Evolutionary conservation across 176 grass and related monocot genomes (phyloP), one percentile per base, ranked within the genome.

Genomic region (Juncus effusus): DNA sequence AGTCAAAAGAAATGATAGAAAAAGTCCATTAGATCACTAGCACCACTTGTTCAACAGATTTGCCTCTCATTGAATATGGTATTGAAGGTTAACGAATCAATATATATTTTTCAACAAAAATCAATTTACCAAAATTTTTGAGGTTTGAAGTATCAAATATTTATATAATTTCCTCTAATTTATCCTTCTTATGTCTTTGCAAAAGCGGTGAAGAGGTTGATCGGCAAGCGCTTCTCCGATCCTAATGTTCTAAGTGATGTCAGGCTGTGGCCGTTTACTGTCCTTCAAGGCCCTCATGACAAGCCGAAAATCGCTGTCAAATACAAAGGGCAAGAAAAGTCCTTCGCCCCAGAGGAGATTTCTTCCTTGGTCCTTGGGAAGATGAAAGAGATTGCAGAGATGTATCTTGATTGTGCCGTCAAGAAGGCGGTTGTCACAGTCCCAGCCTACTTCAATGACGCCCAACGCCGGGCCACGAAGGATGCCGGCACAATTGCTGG

Each of bases 291-390:
- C 37, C 5, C 45, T 38, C 54, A 54, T 42, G 73, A 58, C 71
- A 77, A 64, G 2, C 64, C 65, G 36, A 64, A 76, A 9, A 51
- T 77, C 15, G 19, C 19, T 2, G 62, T 42, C 28, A 42, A 2
- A 13, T 71, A 76, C 79, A 71, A 82, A 59, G n/a, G 50, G 10
- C 50, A 76, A 47, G 16, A 70, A 36, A 82, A 70, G 64, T 47
- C 15, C n/a, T 42, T 82, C 16, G 4, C 42, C 9, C 51, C 64
- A 7, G 73, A 82, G 49, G 73, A 82, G 56, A 19, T 82, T 41
- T 53, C 40, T 7, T 65, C 64, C 44, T 70, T 82, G 79, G 5
- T 82, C 13, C 39, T 71, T 35, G 39, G 16, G 4, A 82, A 71
- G 63, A 28, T 76, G 64, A 76, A 82, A 58, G 6, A 52, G 9